Conservation (phyloP, 2,329 filamentous ascomycete genomes). For the Colletotrichum horii region DNA sequence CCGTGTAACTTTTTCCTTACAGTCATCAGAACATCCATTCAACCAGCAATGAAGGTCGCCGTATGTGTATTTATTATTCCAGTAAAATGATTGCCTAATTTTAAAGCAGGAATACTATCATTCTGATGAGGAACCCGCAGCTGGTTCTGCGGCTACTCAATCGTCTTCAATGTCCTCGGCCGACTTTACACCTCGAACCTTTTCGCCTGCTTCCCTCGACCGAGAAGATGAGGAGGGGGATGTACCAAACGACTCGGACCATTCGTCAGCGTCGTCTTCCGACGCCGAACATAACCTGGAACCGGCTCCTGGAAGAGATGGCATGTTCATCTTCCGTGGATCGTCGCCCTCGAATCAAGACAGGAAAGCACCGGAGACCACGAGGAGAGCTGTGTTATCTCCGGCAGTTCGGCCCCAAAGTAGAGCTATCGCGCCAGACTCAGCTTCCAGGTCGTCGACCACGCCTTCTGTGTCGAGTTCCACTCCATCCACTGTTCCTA, state of each 20-base stretch:
- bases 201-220: not conserved
- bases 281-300: not conserved
- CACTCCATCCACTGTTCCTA: not conserved
- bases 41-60: not conserved
- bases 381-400: rapidly evolving
- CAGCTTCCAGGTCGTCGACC: not conserved
- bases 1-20: not conserved
- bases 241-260: not conserved
- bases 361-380: not conserved
- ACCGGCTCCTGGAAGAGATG: not conserved
- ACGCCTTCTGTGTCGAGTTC: not conserved
- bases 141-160: not conserved
- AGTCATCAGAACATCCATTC: not conserved
- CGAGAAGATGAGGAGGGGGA: not conserved
- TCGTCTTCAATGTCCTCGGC: not conserved
- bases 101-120: not conserved
- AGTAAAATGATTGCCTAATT: not conserved
- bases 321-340: not conserved
- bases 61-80: not conserved
- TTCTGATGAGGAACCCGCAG: not conserved
- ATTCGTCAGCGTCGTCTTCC: not conserved
- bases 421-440: not conserved
- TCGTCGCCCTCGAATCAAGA: not conserved
- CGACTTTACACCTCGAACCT: not conserved
- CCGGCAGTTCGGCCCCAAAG: not conserved